Evolutionary conservation across 2,329 filamentous ascomycete genomes (phyloP).

Genomic region (Exophiala dermatitidis): DNA sequence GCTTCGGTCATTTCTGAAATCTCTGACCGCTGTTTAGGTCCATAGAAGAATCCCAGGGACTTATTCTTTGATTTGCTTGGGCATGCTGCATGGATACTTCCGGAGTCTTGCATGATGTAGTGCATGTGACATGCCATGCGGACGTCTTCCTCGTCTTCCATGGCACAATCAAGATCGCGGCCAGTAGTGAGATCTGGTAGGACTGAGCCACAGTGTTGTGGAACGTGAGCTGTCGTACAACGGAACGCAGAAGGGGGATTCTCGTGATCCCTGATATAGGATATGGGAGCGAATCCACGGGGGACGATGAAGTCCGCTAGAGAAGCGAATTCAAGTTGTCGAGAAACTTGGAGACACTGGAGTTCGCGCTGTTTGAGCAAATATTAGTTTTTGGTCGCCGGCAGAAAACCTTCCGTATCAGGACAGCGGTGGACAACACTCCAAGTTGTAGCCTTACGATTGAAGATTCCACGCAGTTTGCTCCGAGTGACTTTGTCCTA

Average conservation of each 20-base stretch:
- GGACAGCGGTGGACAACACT: not conserved
- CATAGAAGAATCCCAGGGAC: constrained; percentile 12
- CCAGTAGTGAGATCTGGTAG: not conserved
- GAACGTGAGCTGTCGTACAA: constrained; percentile 13
- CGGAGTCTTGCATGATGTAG: not conserved
- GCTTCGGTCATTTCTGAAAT: constrained; percentile 19
- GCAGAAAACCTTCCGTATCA: not conserved
- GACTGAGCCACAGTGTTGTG: constrained; percentile 2
- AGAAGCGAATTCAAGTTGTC: too few relatives aligned
- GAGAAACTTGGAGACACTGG: not conserved
- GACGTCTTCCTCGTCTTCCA: not conserved
- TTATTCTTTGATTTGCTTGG: not conserved
- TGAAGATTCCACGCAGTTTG: not conserved
- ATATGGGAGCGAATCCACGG: not conserved
- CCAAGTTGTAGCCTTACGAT: not conserved
- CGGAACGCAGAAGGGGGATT: not conserved
- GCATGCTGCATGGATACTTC: not conserved
- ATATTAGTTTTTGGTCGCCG: too few relatives aligned
- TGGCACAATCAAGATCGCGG: not conserved
- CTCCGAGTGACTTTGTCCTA: not conserved
- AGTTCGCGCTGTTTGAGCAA: not conserved
- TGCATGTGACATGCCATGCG: not conserved
- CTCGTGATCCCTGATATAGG: constrained; percentile 9
- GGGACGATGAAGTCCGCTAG: too few relatives aligned
- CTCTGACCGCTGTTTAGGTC: constrained; percentile 18